Evolutionary conservation across 805 yeast species (phyloP), one percentile per base, ranked within the genome.

Genomic region (Wickerhamomyces bovis): DNA sequence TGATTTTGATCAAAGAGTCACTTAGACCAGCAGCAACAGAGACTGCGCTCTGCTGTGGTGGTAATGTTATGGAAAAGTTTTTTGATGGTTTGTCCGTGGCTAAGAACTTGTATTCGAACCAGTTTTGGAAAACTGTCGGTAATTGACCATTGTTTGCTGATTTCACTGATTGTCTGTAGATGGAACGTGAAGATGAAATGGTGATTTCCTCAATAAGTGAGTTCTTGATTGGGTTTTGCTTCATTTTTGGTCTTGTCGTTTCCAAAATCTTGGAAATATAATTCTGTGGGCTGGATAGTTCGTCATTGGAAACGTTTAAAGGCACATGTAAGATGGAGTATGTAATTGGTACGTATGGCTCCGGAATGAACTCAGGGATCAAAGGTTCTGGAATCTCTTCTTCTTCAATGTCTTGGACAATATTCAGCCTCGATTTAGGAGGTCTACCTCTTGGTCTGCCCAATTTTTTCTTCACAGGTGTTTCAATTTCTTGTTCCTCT

Each of bases 31-130:
- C 73, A 20, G 68, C 56, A 4, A 79, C 59, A 5, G 73, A 66
- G 41, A 79, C 60, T 1, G 80, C 71, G 30, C 73, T 71, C 36
- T 77, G 74, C 39, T 67, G 65, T 12, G 70, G 61, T 12, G 83
- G 81, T 44, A 81, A 61, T 15, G 69, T 67, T 21, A 78, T 51
- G 6, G 80, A 54, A 53, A 68, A 75, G 11, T 72, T 67, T 16
- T 66, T 58, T 1, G 68, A 61, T 19, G 64, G 65, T 44, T 31
- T 26, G 19, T 42, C 42, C 15, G 79, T 13, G 9, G 48, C 71
- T 19, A 64, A 64, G 38, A 71, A 54, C 22, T 51, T 54, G 41
- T 65, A 60, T 53, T 70, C 72, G 51, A 70, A 70, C 61, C 68
- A 60, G 42, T 64, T 62, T 36, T 62, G 61, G 20, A 53, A 54